phyloP scores from a whole-genome alignment of 2,329 filamentous ascomycete genomes.

The Exophiala bonariae region DNA sequence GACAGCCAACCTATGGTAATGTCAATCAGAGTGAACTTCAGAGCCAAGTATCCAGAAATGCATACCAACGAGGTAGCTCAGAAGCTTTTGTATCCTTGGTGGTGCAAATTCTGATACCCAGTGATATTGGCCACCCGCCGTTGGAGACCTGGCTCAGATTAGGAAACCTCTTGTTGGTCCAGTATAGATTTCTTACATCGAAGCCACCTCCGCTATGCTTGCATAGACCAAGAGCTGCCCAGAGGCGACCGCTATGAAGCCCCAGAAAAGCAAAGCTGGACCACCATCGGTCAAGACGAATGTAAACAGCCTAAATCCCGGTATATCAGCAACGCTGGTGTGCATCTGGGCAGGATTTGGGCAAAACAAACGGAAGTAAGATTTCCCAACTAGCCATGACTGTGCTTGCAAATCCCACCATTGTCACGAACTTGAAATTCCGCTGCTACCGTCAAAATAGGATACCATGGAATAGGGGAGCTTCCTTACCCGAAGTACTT shows the following conservation, averaged over 20 bases:
- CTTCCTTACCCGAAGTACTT: slow-evolving; percentile 37
- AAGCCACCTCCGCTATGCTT: slow-evolving; percentile 52
- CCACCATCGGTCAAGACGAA: slow-evolving; percentile 47
- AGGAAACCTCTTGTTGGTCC: neutral
- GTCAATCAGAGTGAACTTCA: no score
- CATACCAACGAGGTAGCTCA: slow-evolving; percentile 55
- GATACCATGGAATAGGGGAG: neutral
- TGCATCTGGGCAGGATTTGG: slow-evolving; percentile 9
- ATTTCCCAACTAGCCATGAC: slow-evolving; percentile 46
- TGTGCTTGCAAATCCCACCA: slow-evolving; percentile 46
- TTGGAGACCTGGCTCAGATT: slow-evolving; percentile 34
- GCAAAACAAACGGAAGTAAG: slow-evolving; percentile 37
- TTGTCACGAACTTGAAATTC: slow-evolving; percentile 47
- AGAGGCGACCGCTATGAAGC: slow-evolving; percentile 48
- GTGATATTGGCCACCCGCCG: slow-evolving; percentile 53
- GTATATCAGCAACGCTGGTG: no score
- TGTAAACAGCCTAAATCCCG: slow-evolving; percentile 10
- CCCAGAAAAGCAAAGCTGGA: slow-evolving; percentile 54
- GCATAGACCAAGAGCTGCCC: slow-evolving; percentile 42
- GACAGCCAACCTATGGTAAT: slow-evolving; percentile 45
- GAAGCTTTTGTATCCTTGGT: slow-evolving; percentile 48
- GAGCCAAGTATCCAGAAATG: no score
- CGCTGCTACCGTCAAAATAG: slow-evolving; percentile 32
- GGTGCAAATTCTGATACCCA: slow-evolving; percentile 60
- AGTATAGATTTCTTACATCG: slow-evolving; percentile 41